Conservation (phyloP, 2,329 filamentous ascomycete species). For the Arthroderma sp. region DNA sequence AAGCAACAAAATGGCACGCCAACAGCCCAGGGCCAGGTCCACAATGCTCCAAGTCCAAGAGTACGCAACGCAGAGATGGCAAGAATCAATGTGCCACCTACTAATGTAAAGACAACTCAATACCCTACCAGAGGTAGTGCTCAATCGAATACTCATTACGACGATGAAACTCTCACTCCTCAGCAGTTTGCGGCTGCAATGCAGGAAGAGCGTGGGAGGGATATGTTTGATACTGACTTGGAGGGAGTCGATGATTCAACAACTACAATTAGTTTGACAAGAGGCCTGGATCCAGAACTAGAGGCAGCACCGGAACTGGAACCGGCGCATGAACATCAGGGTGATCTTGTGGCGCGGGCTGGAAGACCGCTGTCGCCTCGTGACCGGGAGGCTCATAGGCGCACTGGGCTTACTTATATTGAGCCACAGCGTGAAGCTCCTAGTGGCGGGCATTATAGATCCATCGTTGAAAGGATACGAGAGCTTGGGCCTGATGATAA, state of each 20-base stretch:
- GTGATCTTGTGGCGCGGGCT: background rate
- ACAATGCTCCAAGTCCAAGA: conserved; percentile 9
- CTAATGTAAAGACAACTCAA: conserved; percentile 10
- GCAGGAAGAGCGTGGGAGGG: conserved; percentile 12
- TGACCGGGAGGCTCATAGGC: too few species aligned
- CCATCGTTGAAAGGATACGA: conserved; percentile 23
- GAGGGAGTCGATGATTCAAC: conserved; percentile 33
- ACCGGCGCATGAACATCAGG: conserved; percentile 4
- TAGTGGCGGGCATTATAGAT: conserved; percentile 4
- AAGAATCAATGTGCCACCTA: conserved; percentile 21
- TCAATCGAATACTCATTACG: too few species aligned
- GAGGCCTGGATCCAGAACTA: conserved; percentile 18
- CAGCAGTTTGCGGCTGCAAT: background rate
- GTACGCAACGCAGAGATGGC: conserved; percentile 23
- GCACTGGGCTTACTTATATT: too few species aligned
- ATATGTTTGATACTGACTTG: conserved; percentile 32
- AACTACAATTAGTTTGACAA: conserved; percentile 27
- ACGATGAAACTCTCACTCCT: too few species aligned
- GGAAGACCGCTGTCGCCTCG: background rate
- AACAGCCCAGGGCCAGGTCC: conserved; percentile 17
- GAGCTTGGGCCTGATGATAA: conserved; percentile 25
- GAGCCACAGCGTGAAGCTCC: too few species aligned
- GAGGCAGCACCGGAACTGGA: conserved; percentile 3
- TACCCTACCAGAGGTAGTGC: too few species aligned
- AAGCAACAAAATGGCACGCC: conserved; percentile 4